A percentile compares a stretch with the other conserved stretches of the same genome.
Evolutionary conservation across 345 rosid genomes (phyloP).

Genomic region (Hibiscus trionum): DNA sequence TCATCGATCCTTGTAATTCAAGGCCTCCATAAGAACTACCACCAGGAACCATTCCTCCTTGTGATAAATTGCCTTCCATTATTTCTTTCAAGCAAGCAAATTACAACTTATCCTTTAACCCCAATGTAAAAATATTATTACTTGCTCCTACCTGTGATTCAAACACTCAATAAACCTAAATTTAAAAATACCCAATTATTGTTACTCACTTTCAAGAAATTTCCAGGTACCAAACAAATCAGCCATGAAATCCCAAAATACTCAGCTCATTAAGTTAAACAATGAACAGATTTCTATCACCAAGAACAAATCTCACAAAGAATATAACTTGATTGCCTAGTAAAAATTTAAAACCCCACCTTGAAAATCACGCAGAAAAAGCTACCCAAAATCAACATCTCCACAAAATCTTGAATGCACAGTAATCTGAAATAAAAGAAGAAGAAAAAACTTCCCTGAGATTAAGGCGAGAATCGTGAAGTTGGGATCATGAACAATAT

Average conservation of each 20-base stretch:
- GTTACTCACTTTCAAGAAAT: conserved; percentile 5
- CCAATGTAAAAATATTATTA: neutral
- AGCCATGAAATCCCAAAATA: neutral
- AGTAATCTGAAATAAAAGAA: neutral
- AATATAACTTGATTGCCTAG: neutral
- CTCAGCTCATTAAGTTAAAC: conserved; percentile 8
- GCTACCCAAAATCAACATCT: neutral
- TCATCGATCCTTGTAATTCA: conserved; percentile 61
- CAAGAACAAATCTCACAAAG: conserved; percentile 5
- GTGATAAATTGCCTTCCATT: conserved; percentile 69
- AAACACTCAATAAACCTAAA: conserved; percentile 3
- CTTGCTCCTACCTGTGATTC: neutral
- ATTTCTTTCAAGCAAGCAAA: neutral
- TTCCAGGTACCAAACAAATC: neutral
- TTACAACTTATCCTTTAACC: conserved; percentile 5
- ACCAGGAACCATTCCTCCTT: conserved; percentile 65
- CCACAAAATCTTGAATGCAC: conserved; percentile 1
- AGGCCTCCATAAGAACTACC: conserved; percentile 57
- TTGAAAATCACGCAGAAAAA: conserved; percentile 7
- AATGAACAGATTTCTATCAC: conserved; percentile 2
- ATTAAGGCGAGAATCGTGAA: conserved; percentile 15
- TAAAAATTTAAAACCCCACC: neutral
- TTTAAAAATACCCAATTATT: neutral
- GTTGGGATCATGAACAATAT: conserved; percentile 1
- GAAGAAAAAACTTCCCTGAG: neutral